Evolutionary conservation across 768 basidiomycete species (phyloP).

Genomic region (Cystofilobasidium bisporidii): DNA sequence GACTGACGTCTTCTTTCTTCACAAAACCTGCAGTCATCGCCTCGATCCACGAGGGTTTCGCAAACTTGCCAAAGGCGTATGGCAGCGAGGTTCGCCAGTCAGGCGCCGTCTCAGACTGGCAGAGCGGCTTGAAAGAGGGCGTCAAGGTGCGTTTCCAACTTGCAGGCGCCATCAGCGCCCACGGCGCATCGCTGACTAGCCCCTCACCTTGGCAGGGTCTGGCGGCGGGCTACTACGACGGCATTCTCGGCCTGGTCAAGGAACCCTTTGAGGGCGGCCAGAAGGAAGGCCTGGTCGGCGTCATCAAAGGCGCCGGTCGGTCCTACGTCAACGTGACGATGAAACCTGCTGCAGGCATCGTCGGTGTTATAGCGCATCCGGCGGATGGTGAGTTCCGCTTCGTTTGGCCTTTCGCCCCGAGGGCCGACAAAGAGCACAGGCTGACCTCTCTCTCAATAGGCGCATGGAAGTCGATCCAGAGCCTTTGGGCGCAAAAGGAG

Average conservation of each 20-base stretch:
- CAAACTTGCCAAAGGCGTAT: constrained; percentile 44
- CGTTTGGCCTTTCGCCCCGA: no score
- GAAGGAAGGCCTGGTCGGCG: constrained; percentile 42
- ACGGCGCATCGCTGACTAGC: no score
- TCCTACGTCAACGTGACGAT: no score
- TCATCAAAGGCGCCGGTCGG: constrained; percentile 39
- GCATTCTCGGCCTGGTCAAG: constrained; percentile 42
- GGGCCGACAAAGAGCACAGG: no score
- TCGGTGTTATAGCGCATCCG: no score
- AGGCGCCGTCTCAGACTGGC: no score
- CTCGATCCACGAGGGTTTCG: constrained; percentile 46
- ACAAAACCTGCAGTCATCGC: constrained; percentile 13
- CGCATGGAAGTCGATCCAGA: constrained; percentile 42
- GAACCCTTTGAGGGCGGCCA: constrained; percentile 42
- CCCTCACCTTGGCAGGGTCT: constrained; percentile 32
- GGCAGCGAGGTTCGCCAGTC: constrained; percentile 20
- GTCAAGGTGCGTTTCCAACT: no score
- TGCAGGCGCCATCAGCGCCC: no score
- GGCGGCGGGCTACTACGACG: constrained; percentile 42
- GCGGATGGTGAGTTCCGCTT: no score
- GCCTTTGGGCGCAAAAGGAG: constrained; percentile 35
- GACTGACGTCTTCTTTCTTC: background rate
- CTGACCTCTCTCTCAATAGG: constrained; percentile 30
- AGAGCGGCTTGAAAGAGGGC: no score
- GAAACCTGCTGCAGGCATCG: no score